Percentiles rank a stretch among this genome's conserved stretches.
Evolutionary conservation across 441 rosid species (phyloP).

Genomic region (Flueggea neowawraea): DNA sequence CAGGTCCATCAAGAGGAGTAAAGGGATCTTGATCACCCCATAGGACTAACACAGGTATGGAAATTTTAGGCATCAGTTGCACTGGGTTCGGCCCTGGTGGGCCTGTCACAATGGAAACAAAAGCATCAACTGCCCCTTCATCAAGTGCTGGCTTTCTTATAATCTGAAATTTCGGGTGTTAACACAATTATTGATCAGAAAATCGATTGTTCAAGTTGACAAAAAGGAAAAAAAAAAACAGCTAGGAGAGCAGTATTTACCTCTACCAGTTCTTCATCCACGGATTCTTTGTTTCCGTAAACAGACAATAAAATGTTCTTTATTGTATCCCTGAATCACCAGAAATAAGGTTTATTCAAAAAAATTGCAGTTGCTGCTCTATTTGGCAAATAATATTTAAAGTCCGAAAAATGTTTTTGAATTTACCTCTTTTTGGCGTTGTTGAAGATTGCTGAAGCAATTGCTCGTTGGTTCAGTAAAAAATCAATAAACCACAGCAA

Average conservation of each 20-base stretch:
- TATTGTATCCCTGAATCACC: constrained; percentile 56
- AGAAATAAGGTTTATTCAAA: too few relatives aligned
- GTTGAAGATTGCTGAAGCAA: constrained; percentile 69
- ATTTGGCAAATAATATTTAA: too few relatives aligned
- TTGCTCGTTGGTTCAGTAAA: constrained; percentile 55
- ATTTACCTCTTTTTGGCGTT: constrained; percentile 65
- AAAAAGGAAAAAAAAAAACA: background rate
- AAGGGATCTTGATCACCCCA: constrained; percentile 92
- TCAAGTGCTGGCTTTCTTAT: constrained; percentile 75
- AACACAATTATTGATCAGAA: background rate
- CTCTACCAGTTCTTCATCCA: constrained; percentile 83
- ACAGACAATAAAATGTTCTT: constrained; percentile 60
- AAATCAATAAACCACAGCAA: constrained; percentile 75
- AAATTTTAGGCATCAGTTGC: constrained; percentile 55
- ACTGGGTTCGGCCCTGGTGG: constrained; percentile 94
- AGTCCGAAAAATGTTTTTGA: too few relatives aligned
- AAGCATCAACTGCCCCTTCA: constrained; percentile 92
- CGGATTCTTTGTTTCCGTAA: constrained; percentile 69
- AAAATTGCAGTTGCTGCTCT: too few relatives aligned
- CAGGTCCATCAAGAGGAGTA: constrained; percentile 91
- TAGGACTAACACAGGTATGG: constrained; percentile 57
- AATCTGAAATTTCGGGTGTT: constrained; percentile 43
- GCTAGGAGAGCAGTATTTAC: constrained; percentile 22
- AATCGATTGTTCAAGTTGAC: background rate
- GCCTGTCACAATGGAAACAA: constrained; percentile 81